Evolutionary conservation across 345 rosid species (phyloP).

Genomic region (Salix exigua): DNA sequence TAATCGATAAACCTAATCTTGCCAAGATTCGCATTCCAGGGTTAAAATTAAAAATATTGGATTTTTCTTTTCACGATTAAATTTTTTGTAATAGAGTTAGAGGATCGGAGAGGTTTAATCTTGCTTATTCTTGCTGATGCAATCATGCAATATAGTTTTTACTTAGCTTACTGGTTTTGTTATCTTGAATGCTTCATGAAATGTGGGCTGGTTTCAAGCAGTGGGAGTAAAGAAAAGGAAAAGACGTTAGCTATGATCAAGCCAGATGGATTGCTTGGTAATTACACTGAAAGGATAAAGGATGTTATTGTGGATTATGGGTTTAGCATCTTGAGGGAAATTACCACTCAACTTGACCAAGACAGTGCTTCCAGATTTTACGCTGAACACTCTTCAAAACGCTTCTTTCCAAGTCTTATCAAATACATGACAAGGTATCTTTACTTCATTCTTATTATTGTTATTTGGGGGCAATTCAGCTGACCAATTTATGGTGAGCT

Average conservation of each 20-base stretch:
- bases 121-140: too few relatives aligned
- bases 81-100: too few relatives aligned
- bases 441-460: not conserved
- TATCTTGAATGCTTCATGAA: not conserved
- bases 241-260: constrained; percentile 73
- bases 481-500: not conserved
- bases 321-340: constrained; percentile 54
- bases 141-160: too few relatives aligned
- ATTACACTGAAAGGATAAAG: constrained; percentile 54
- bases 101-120: too few relatives aligned
- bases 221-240: constrained; percentile 36
- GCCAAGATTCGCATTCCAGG: too few relatives aligned
- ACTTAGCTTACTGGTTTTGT: not conserved
- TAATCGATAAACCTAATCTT: too few relatives aligned
- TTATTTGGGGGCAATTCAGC: not conserved
- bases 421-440: constrained; percentile 71
- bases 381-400: constrained; percentile 59
- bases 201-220: constrained; percentile 36
- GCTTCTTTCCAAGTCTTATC: constrained; percentile 60
- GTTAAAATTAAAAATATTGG: too few relatives aligned
- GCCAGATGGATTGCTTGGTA: constrained; percentile 75
- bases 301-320: constrained; percentile 42
- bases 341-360: constrained; percentile 45
- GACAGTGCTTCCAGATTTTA: constrained; percentile 58
- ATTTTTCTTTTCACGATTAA: too few relatives aligned